Evolutionary conservation across 2,329 filamentous ascomycete genomes (phyloP), one percentile per base, ranked within the genome.

Genomic region (Cercospora zeina): DNA sequence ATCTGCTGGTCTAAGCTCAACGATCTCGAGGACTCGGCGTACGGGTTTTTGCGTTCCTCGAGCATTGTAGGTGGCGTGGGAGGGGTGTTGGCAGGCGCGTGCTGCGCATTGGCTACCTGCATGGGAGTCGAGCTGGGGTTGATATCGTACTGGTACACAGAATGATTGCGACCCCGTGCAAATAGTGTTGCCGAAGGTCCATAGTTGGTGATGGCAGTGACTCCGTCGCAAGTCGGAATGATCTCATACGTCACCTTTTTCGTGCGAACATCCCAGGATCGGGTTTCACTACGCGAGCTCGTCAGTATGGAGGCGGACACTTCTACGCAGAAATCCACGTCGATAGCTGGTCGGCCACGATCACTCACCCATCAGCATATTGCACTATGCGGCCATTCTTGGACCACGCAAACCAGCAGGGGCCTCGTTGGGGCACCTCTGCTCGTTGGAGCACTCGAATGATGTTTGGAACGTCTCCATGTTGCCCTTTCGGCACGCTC

Each of bases 391-490:
- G 89, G 39, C 95, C 95, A 79, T 96, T 97, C 78, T 97, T 97
- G 0, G 95, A 97, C 95, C 95, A 99, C 19, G 87, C 89, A 82
- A 97, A 93, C 95, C 95, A 99, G 74, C 96, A 96, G 37, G 90
- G 89, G 1, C 91, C 91, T 2, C 86, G 79, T 34, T 86, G 80
- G 68, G 84, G 87, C 67, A 87, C 87, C 64, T 96, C 92, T 7
- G 87, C 87, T 70, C 90, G 84, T 75, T 91, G 93, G 54, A 99
- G 79, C 30, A 96, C 88, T 65, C 95, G 85, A 63, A 97, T 96
- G 7, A 97, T 89, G 72, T 93, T 93, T 36, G 93, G 93, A 3
- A 64, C 59, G 16, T 88, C 83, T 68, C 96, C 86, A 74, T 87
- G 82, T 74, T 88, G 80, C 63, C 84, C 85, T 77, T 97, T 99